These are phyloP conservation scores for Prunus kanzakura DNA, from an alignment of 306 rosid species.

Conservation along the genomic window DNA sequence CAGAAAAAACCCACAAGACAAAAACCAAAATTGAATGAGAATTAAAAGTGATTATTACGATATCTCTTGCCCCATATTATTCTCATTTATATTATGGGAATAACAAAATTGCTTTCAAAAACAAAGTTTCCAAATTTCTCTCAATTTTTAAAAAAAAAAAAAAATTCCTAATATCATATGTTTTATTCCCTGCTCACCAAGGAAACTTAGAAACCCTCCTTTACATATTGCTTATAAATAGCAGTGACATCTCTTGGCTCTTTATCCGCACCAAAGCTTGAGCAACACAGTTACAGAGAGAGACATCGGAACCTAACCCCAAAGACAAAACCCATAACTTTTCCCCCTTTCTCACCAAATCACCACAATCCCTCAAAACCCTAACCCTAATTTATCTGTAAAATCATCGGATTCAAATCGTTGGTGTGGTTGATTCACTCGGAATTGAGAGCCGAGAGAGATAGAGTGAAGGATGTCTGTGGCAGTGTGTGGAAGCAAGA, in stretches of 20 bases:
- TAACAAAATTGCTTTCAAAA: background rate
- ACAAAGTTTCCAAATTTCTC: too few species aligned
- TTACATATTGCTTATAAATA: too few species aligned
- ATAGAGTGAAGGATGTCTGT: slow-evolving; percentile 77
- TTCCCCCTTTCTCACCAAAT: background rate
- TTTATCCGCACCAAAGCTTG: too few species aligned
- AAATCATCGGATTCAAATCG: slow-evolving; percentile 12
- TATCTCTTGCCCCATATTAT: too few species aligned
- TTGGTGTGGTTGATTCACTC: background rate
- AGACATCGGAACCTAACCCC: slow-evolving; percentile 29
- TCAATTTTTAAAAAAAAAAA: too few species aligned
- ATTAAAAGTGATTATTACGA: too few species aligned
- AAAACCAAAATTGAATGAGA: background rate
- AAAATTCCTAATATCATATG: too few species aligned
- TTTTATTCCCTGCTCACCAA: too few species aligned
- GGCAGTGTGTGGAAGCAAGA: slow-evolving; percentile 97
- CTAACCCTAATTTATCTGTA: slow-evolving; percentile 7
- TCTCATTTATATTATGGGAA: too few species aligned
- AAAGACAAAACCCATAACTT: slow-evolving; percentile 18
- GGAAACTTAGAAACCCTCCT: too few species aligned
- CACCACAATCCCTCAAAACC: background rate
- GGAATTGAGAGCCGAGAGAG: background rate
- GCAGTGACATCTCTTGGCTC: too few species aligned
- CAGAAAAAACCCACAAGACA: slow-evolving; percentile 7
- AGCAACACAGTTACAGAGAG: too few species aligned